phyloP scores from a whole-genome alignment of 441 rosid species.

The Gossypium gossypioides region DNA sequence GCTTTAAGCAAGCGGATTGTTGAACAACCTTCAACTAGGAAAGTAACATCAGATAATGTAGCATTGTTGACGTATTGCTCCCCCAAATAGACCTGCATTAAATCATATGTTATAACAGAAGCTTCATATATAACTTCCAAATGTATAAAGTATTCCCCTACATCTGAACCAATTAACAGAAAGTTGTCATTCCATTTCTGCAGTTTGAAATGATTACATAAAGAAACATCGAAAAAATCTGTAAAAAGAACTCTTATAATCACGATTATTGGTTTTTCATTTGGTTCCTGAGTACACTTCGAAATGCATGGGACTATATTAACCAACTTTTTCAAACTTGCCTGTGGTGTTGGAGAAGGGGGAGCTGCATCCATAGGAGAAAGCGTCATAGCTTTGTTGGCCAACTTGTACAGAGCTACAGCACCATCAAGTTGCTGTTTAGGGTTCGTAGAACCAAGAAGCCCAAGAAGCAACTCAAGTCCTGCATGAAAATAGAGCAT shows the following conservation, averaged over 20 bases:
- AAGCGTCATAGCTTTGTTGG: constrained; percentile 69
- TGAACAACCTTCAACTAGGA: constrained; percentile 86
- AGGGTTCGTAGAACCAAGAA: constrained; percentile 63
- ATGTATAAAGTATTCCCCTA: background rate
- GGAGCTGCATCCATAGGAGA: constrained; percentile 94
- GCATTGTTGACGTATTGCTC: constrained; percentile 86
- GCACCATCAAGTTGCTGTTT: constrained; percentile 95
- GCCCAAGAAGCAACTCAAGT: constrained; percentile 74
- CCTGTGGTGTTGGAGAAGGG: constrained; percentile 93
- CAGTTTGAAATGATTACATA: background rate
- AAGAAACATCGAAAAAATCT: background rate
- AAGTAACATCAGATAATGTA: constrained; percentile 86
- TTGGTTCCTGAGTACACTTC: background rate
- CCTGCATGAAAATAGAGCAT: constrained; percentile 39
- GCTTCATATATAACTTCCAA: constrained; percentile 3
- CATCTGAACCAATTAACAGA: background rate
- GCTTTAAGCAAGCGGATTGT: constrained; percentile 12
- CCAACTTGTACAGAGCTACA: constrained; percentile 72
- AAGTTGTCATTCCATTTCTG: background rate
- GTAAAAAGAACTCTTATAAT: background rate
- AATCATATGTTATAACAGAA: constrained; percentile 3
- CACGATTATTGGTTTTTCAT: background rate
- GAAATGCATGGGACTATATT: background rate
- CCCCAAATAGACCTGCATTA: constrained; percentile 79
- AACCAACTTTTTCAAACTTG: constrained; percentile 19